Percentiles rank a stretch among this genome's conserved stretches.
These are phyloP conservation scores for Schwanniomyces etchellsii DNA, from an alignment of 1,139 yeast species.

Conservation along the genomic window DNA sequence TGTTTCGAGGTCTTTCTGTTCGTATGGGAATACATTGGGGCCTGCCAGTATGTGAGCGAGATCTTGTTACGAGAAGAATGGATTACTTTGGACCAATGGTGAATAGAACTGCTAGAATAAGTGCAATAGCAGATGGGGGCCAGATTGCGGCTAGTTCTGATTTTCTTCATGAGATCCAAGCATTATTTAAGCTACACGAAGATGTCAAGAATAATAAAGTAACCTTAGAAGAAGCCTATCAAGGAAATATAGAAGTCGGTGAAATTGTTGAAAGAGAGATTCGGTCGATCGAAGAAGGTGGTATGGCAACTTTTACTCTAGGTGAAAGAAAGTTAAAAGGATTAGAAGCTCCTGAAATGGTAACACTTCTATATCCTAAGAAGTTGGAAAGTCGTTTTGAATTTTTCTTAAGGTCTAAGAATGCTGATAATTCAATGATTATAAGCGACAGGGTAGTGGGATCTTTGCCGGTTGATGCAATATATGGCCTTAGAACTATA, in stretches of 20 bases:
- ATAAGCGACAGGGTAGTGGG: slow-evolving; percentile 28
- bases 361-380: slow-evolving; percentile 74
- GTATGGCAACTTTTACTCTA: slow-evolving; percentile 61
- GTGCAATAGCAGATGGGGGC: slow-evolving; percentile 98
- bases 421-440: slow-evolving; percentile 13
- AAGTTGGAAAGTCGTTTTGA: slow-evolving; percentile 54
- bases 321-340: slow-evolving; percentile 94
- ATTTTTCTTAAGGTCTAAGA: slow-evolving; percentile 28
- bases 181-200: slow-evolving; percentile 50
- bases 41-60: slow-evolving; percentile 91
- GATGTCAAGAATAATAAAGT: slow-evolving; percentile 35
- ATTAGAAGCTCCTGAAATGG: slow-evolving; percentile 84
- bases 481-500: slow-evolving; percentile 43
- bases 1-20: slow-evolving; percentile 86
- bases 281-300: slow-evolving; percentile 59
- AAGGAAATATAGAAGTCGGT: slow-evolving; percentile 55
- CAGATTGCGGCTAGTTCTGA: slow-evolving; percentile 85
- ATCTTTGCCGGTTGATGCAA: slow-evolving; percentile 37
- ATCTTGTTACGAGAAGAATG: slow-evolving; percentile 93
- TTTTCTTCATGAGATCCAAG: slow-evolving; percentile 65
- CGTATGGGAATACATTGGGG: slow-evolving; percentile 99
- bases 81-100: slow-evolving; percentile 99
- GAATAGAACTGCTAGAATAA: slow-evolving; percentile 87
- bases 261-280: slow-evolving; percentile 66
- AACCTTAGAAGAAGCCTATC: slow-evolving; percentile 51